Percentiles rank a stretch among this genome's conserved stretches.
Conservation (phyloP, 2,329 filamentous ascomycete species). For the Cercospora citrullina region DNA sequence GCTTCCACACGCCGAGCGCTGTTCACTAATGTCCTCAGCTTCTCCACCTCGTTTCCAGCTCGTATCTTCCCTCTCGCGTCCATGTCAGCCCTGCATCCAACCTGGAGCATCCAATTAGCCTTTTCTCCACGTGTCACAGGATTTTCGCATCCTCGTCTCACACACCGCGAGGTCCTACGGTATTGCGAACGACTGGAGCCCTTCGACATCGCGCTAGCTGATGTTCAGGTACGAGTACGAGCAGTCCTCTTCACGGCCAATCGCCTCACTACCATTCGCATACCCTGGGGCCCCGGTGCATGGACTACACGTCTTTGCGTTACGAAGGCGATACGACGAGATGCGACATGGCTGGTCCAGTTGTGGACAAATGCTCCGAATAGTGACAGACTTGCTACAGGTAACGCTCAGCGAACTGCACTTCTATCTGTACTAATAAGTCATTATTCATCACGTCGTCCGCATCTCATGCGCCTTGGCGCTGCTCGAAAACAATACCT, state of each 20-base stretch:
- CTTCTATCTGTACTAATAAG: not conserved
- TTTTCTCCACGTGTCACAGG: not conserved
- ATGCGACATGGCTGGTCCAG: not conserved
- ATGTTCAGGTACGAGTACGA: constrained; percentile 13
- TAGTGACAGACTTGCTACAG: not conserved
- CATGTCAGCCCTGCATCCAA: not conserved
- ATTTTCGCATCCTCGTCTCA: not conserved
- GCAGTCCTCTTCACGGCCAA: not conserved
- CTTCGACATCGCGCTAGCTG: not conserved
- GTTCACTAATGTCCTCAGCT: not conserved
- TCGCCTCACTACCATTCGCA: not conserved
- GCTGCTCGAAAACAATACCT: not conserved
- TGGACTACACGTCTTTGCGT: not conserved
- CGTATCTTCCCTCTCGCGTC: not conserved
- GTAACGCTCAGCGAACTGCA: not conserved
- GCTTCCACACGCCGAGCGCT: not conserved
- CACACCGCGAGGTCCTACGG: not conserved
- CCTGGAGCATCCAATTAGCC: not conserved
- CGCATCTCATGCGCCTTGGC: not conserved
- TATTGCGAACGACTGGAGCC: not conserved
- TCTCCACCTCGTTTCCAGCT: constrained; percentile 6
- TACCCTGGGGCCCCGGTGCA: not conserved
- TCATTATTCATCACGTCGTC: not conserved
- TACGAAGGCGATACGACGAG: not conserved
- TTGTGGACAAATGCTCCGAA: not conserved